Evolutionary conservation across 2,329 filamentous ascomycete genomes (phyloP).

Genomic region (Talaromyces sp.): DNA sequence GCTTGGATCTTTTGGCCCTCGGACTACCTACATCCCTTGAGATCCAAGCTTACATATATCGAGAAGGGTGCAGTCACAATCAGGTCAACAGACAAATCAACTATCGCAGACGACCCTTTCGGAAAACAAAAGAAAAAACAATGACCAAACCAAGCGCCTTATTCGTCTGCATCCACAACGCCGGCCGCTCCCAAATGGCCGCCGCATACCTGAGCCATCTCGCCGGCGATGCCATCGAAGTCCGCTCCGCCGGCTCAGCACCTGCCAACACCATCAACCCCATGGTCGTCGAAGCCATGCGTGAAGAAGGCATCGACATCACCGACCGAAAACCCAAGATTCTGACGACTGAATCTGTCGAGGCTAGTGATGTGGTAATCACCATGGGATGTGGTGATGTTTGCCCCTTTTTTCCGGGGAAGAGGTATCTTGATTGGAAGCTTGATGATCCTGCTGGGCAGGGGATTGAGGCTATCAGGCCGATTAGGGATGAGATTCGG

Average conservation of each 20-base stretch:
- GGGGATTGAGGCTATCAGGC: conserved; percentile 25
- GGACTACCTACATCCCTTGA: neutral
- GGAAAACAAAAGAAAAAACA: neutral
- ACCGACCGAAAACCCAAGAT: conserved; percentile 28
- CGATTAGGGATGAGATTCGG: conserved; percentile 28
- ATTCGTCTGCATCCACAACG: conserved; percentile 33
- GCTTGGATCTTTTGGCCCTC: neutral
- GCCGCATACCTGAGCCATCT: conserved; percentile 27
- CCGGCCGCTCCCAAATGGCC: conserved; percentile 32
- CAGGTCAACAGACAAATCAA: neutral
- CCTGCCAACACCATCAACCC: conserved; percentile 29
- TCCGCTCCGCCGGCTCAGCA: conserved; percentile 31
- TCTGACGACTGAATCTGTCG: conserved; percentile 26
- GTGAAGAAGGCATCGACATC: conserved; percentile 30
- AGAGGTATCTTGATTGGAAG: conserved; percentile 30
- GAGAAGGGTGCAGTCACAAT: neutral
- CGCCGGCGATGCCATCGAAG: conserved; percentile 25
- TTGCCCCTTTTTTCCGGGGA: conserved; percentile 30
- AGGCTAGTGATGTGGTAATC: conserved; percentile 28
- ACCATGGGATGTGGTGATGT: conserved; percentile 33
- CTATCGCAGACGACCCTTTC: too few relatives aligned
- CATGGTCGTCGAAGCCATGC: conserved; percentile 28
- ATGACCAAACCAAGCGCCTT: conserved; percentile 28
- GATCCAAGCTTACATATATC: too few relatives aligned
- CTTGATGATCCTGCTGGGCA: conserved; percentile 30